phyloP scores from a whole-genome alignment of 805 yeast genomes.

The Saccharomycopsis capsularis region DNA sequence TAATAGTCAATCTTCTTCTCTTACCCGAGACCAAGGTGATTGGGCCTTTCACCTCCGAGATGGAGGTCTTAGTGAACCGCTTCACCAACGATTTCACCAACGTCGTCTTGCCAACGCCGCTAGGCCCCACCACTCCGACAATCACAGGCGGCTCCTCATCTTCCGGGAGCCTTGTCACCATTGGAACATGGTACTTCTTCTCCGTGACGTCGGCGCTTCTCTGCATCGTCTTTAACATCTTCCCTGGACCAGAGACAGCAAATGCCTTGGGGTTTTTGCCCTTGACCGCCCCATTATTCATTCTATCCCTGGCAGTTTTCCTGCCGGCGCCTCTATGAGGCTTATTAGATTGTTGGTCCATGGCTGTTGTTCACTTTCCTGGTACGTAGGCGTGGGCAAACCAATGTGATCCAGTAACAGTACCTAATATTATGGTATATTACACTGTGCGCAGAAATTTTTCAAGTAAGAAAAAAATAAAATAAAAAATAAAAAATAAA shows the following conservation, averaged over 20 bases:
- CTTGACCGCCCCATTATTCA: constrained; percentile 36
- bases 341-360: constrained; percentile 64
- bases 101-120: constrained; percentile 97
- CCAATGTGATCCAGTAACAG: too few relatives aligned
- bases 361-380: too few relatives aligned
- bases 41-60: constrained; percentile 89
- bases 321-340: constrained; percentile 63
- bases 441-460: too few relatives aligned
- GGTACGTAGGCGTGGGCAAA: too few relatives aligned
- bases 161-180: constrained; percentile 95
- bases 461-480: too few relatives aligned
- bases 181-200: constrained; percentile 86
- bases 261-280: constrained; percentile 83
- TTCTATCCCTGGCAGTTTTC: constrained; percentile 72
- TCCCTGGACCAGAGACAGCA: constrained; percentile 79
- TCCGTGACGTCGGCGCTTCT: constrained; percentile 79
- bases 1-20: constrained; percentile 82
- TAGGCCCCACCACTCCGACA: constrained; percentile 97
- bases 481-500: too few relatives aligned
- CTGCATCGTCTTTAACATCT: constrained; percentile 74
- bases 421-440: too few relatives aligned
- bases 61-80: constrained; percentile 78
- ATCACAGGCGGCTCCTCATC: constrained; percentile 97
- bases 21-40: constrained; percentile 95
- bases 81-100: constrained; percentile 82